phyloP scores from a whole-genome alignment of 192 early-diverging fungal species.

The Coemansia sp. region DNA sequence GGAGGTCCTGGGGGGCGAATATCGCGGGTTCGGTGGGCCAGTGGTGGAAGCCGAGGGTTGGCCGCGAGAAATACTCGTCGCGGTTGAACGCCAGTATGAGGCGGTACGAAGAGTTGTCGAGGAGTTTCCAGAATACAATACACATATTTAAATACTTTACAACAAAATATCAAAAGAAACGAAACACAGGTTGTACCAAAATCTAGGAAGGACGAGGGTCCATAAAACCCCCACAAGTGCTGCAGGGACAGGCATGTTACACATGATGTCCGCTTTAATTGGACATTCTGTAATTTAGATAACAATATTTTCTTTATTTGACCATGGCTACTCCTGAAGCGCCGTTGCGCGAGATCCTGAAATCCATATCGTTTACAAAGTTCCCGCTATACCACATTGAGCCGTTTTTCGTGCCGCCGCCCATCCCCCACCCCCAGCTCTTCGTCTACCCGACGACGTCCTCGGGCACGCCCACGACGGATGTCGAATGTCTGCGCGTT shows the following conservation, averaged over 20 bases:
- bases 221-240: no score
- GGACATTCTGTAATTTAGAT: no score
- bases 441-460: constrained; percentile 11
- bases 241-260: no score
- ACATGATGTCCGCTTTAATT: not conserved
- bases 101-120: constrained; percentile 2
- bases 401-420: constrained; percentile 26
- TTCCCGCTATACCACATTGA: constrained; percentile 30
- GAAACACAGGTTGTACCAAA: not conserved
- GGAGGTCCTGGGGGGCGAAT: constrained; percentile 40
- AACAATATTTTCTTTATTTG: not conserved
- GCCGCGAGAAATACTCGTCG: constrained; percentile 41
- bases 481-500: constrained; percentile 25
- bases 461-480: constrained; percentile 19
- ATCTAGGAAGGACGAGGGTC: no score
- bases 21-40: constrained; percentile 21
- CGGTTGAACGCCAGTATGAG: constrained; percentile 45
- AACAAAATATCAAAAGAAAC: not conserved
- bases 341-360: constrained; percentile 46
- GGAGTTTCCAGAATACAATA: constrained; percentile 28
- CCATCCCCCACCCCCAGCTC: constrained; percentile 21
- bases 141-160: constrained; percentile 19
- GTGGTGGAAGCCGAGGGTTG: constrained; percentile 32
- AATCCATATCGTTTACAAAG: constrained; percentile 45
- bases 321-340: constrained; percentile 49